Conservation (phyloP, 805 yeast genomes). For the Pichia thaimueangensis region DNA sequence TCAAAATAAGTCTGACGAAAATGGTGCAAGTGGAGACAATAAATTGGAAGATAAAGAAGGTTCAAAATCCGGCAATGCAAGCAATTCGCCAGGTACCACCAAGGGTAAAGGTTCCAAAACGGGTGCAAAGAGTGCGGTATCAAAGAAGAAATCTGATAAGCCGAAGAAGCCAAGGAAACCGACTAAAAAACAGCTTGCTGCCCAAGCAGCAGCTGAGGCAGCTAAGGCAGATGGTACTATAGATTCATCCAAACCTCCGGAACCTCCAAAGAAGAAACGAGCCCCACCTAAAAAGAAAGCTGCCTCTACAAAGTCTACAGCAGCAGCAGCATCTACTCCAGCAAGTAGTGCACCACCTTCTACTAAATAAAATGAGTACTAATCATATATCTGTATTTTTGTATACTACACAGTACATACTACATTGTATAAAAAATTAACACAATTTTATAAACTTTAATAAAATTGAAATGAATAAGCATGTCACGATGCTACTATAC, state of each 20-base stretch:
- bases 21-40: neutral
- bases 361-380: too few relatives aligned
- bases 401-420: too few relatives aligned
- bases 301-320: neutral
- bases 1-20: neutral
- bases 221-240: conserved; percentile 28
- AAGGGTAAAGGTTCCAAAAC: conserved; percentile 4
- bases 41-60: neutral
- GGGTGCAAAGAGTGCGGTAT: conserved; percentile 2
- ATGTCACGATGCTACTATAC: too few relatives aligned
- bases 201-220: conserved; percentile 23
- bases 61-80: neutral
- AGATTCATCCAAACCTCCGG: conserved; percentile 4
- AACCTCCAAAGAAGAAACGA: conserved; percentile 26
- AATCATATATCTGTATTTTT: too few relatives aligned
- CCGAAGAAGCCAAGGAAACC: conserved; percentile 27
- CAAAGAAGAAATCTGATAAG: conserved; percentile 20
- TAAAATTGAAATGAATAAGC: too few relatives aligned
- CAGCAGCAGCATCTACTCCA: neutral
- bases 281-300: conserved; percentile 24
- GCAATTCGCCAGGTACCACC: too few relatives aligned
- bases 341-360: neutral
- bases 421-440: too few relatives aligned
- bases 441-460: too few relatives aligned
- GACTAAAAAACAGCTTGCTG: conserved; percentile 28